Percentiles rank a stretch among this genome's conserved stretches.
These are phyloP conservation scores for Nyctanthes arbortristis DNA, from an alignment of 257 asterid species.

Conservation along the genomic window DNA sequence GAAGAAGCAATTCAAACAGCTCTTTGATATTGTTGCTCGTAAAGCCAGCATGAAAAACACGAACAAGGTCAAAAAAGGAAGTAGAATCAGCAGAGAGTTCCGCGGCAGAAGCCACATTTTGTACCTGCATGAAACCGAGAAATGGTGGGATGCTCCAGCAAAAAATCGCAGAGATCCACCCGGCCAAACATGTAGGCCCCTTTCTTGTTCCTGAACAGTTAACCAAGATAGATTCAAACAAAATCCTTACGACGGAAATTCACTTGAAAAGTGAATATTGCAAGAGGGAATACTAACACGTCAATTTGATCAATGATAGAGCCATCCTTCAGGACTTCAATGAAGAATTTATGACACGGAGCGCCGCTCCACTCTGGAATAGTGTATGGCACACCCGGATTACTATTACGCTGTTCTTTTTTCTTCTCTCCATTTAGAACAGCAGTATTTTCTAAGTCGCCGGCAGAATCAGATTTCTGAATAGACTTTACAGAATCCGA, in stretches of 20 bases:
- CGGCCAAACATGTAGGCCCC: slow-evolving; percentile 99
- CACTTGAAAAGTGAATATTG: not conserved
- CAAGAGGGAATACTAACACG: slow-evolving; percentile 51
- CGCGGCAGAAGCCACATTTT: slow-evolving; percentile 22
- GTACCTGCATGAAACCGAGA: slow-evolving; percentile 96
- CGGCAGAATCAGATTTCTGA: slow-evolving; percentile 19
- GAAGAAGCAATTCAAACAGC: slow-evolving; percentile 10
- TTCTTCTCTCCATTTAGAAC: slow-evolving; percentile 33
- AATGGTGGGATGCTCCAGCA: slow-evolving; percentile 94
- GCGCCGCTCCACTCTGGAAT: slow-evolving; percentile 81
- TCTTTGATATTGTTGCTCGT: not conserved
- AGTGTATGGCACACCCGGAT: slow-evolving; percentile 61
- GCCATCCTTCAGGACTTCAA: slow-evolving; percentile 89
- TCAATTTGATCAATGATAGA: slow-evolving; percentile 66
- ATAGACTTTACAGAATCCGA: slow-evolving; percentile 19
- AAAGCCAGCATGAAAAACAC: not conserved
- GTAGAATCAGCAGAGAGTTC: not conserved
- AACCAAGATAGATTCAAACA: slow-evolving; percentile 17
- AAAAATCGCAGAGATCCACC: slow-evolving; percentile 87
- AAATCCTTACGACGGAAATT: slow-evolving; percentile 10
- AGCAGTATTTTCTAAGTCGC: not conserved
- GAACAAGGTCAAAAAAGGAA: not conserved
- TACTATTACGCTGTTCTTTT: slow-evolving; percentile 32
- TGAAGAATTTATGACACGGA: slow-evolving; percentile 63
- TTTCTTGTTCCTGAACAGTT: slow-evolving; percentile 65